Base-by-base conservation (phyloP, 306 rosid species). In the Rubus parviflorus region DNA sequence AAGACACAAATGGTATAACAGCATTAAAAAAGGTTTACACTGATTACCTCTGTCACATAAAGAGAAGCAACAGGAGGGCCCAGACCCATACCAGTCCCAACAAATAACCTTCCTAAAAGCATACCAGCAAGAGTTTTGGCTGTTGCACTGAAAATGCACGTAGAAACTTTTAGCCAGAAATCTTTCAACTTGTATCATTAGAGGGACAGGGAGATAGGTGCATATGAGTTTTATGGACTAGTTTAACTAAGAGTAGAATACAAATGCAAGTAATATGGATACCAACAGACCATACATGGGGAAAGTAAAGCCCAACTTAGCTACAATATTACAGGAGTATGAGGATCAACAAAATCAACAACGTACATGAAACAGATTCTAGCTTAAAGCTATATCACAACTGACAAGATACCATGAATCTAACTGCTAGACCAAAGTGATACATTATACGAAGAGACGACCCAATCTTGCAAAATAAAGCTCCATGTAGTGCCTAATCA, bases 51-150 rank as follows among this genome's bases (percentile, higher is more conserved):
- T 3, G 97, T 75, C 72, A 95, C 88, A 69, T 95, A 95, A 80
- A 95, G 90, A 84, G 97, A 73, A 63, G 93, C 90, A 81, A 89
- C 91, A 66, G 97, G 84, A 81, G 98, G 98, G 40, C 96, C 97
- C 53, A 95, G 78, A 52, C 97, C 98, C 92, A 95, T 77, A 84
- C 98, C 98, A 72, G 91, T 79, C 79, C 98, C 98, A 87, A 95
- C 98, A 90, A 95, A 68, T 70, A 95, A 75, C 83, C 98, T 88
- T 70, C 97, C 97, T 73, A 95, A 80, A 78, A 95, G 98, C 98
- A 95, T 95, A 57, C 98, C 97, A 63, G 86, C 85, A 77, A 95
- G 77, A 78, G 93, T 95, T 86, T 89, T 92, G 86, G 97, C 77
- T 65, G 87, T 88, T 22, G 98, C 98, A 83, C 98, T 92, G 97